Evolutionary conservation across 306 rosid genomes (phyloP), one percentile per base, ranked within the genome.

Genomic region (Senna tora): DNA sequence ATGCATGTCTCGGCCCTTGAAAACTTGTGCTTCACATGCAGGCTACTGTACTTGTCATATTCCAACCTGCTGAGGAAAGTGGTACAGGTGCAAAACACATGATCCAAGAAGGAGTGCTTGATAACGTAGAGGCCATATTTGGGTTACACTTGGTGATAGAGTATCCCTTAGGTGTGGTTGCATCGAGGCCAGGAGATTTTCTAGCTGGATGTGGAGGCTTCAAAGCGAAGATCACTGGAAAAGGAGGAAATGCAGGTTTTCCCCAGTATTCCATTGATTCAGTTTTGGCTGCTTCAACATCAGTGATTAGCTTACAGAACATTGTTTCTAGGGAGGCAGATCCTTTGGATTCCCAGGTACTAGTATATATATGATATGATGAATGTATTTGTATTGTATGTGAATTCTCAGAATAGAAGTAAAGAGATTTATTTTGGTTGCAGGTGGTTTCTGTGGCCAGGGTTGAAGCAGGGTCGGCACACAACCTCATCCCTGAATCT

Each of bases 131-230:
- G 42, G 97, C 94, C 66, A 75, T 93, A 65, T 84, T 93, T 16
- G 97, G 92, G 7, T 3, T 93, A 78, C 98, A 93, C 66, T 20
- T 88, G 7, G 79, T 13, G 77, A 12, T 50, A 14, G 6, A 9
- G 28, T 87, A 80, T 76, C 92, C 91, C 1, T 39, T 61, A 1
- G 97, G 98, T 2, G 84, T 84, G 9, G 87, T 88, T 47, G 93
- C 96, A 13, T 86, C 91, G 2, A 77, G 96, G 42, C 97, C 97
- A 0, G 89, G 90, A 22, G 91, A 88, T 14, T 90, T 93, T 79
- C 88, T 93, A 38, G 98, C 98, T 0, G 98, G 98, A 30, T 93
- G 96, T 74, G 98, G 98, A 72, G 84, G 98, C 97, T 93, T 93
- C 87, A 90, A 75, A 64, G 98, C 97, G 0, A 88, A 84, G 81